Base-by-base conservation (phyloP, 139 green algal genomes). In the Picochlorum sp. region DNA sequence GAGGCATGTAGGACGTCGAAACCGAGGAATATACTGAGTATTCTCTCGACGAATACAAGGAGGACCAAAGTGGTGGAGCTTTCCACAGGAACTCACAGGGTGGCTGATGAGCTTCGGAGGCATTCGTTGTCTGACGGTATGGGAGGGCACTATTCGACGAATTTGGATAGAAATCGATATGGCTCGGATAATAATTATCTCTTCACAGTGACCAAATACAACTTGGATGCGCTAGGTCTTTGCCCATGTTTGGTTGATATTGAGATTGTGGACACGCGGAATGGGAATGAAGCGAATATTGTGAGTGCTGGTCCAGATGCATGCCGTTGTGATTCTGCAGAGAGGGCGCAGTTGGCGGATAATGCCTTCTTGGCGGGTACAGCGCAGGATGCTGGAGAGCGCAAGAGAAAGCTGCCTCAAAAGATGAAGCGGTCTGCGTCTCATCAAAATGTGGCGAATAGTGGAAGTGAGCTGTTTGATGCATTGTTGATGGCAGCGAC, bases 141-240 rank as follows among this genome's bases (percentile, higher is more conserved):
- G 47, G 81, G 81, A 4, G 82, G 83, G 11, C 83, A 95, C 66
- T 97, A 96, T 79, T 88, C 77, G 49, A 96, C 91, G 14, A 96
- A 96, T 81, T 69, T 97, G 41, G 91, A 97, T 80, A 78, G 91
- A 57, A 97, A 97, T 78, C 67, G 91, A 24, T 97, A 97, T 62
- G 91, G 91, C 61, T 85, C 76, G 16, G 91, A 97, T 60, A 85
- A 96, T 76, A 86, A 96, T 65, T 97, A 97, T 74, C 81, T 97
- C 4, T 90, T 89, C 78, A 96, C 90, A 7, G 88, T 95, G 21
- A 92, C 93, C 55, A 77, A 80, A 41, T 95, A 89, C 71, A 86
- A 97, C 71, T 73, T 97, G 61, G 86, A 95, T 57, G 87, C 81
- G 71, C 77, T 97, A 56, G 82, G 81, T 9, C 68, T 96, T 45